Evolutionary conservation across 1,284 basidiomycete genomes (phyloP).

Genomic region (Cerrena zonata): DNA sequence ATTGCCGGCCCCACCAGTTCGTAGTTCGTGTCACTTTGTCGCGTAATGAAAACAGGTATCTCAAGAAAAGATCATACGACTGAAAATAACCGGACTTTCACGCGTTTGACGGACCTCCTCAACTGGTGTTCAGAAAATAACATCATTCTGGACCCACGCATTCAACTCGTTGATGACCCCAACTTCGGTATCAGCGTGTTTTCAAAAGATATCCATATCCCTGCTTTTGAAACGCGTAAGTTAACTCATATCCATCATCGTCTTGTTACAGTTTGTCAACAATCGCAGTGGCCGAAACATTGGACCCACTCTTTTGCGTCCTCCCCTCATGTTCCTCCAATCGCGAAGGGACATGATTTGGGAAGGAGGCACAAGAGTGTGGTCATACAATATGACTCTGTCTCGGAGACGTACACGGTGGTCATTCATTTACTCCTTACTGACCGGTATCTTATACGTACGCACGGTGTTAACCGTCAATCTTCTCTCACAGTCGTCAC

Average conservation of each 20-base stretch:
- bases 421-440: background rate
- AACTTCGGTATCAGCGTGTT: constrained; percentile 11
- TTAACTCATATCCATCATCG: too few relatives aligned
- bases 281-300: too few relatives aligned
- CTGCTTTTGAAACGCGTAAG: constrained; percentile 13
- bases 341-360: too few relatives aligned
- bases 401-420: background rate
- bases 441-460: background rate
- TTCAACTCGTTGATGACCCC: constrained; percentile 10
- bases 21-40: too few relatives aligned
- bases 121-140: constrained; percentile 14
- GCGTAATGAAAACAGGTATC: too few relatives aligned
- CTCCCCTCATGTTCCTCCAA: too few relatives aligned
- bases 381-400: background rate
- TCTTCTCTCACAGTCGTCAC: constrained; percentile 46
- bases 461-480: background rate
- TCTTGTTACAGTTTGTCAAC: too few relatives aligned
- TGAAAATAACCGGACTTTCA: too few relatives aligned
- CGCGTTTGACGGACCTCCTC: constrained; percentile 7
- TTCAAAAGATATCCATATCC: constrained; percentile 8
- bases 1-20: too few relatives aligned
- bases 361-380: too few relatives aligned
- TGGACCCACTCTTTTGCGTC: too few relatives aligned
- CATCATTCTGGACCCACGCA: constrained; percentile 16
- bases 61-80: too few relatives aligned